Evolutionary conservation across 306 rosid species (phyloP).

Genomic region (Sicyos edulis): DNA sequence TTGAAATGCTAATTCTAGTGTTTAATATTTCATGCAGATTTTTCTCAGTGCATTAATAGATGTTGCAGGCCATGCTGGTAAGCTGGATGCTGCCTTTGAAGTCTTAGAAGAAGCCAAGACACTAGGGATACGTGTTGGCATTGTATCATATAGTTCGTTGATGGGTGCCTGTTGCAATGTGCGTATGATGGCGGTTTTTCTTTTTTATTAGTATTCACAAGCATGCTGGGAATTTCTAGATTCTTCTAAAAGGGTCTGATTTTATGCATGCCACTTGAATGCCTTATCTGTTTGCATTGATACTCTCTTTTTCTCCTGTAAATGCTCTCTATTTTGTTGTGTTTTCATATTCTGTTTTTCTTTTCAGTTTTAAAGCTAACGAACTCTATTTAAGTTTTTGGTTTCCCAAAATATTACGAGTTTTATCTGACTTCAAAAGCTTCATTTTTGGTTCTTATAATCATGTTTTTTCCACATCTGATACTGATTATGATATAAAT

Average conservation of each 20-base stretch:
- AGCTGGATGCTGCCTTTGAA: slow-evolving; percentile 85
- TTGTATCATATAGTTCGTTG: slow-evolving; percentile 74
- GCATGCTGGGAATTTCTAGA: not conserved
- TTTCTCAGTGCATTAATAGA: slow-evolving; percentile 91
- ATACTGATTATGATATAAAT: not conserved
- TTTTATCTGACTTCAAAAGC: slow-evolving; percentile 4
- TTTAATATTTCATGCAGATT: slow-evolving; percentile 50
- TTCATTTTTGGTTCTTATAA: slow-evolving; percentile 2
- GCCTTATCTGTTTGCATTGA: not conserved
- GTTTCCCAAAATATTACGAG: not conserved
- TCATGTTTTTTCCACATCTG: slow-evolving; percentile 6
- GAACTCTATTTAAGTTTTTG: not conserved
- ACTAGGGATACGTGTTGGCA: slow-evolving; percentile 57
- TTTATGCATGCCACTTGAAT: not conserved
- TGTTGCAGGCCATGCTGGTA: slow-evolving; percentile 89
- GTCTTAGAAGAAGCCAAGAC: slow-evolving; percentile 53
- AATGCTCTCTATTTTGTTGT: not conserved
- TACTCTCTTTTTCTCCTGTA: slow-evolving; percentile 4
- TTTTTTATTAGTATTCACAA: not conserved
- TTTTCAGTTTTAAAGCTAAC: not conserved
- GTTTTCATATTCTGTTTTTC: not conserved
- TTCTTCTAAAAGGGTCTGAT: not conserved
- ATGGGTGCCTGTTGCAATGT: slow-evolving; percentile 99
- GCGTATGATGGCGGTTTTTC: slow-evolving; percentile 27
- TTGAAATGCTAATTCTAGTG: slow-evolving; percentile 25